Percentiles rank a stretch among this genome's conserved stretches.
Conservation (phyloP, 108 stramenopile species). For the Cyclotella atomus region DNA sequence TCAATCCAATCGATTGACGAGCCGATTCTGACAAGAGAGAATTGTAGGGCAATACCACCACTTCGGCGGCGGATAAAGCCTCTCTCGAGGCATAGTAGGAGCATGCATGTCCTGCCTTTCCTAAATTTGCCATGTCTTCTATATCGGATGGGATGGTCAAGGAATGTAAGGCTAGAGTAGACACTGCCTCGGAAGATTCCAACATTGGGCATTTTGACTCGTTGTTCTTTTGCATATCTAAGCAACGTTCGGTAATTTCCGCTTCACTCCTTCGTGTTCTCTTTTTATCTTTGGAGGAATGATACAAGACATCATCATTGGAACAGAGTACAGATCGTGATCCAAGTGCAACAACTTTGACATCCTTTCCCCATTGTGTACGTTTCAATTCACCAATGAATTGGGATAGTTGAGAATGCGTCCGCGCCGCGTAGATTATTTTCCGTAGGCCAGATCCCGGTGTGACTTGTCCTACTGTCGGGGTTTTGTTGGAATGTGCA, state of each 20-base stretch:
- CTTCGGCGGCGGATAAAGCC: conserved; percentile 83
- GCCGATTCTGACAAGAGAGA: conserved; percentile 70
- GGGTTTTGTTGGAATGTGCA: neutral
- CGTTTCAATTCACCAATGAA: conserved; percentile 88
- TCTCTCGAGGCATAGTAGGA: conserved; percentile 94
- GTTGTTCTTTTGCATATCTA: conserved; percentile 87
- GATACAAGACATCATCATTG: conserved; percentile 60
- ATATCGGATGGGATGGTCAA: conserved; percentile 85
- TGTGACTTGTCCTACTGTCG: conserved; percentile 49
- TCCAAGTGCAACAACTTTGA: conserved; percentile 89
- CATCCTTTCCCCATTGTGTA: conserved; percentile 64
- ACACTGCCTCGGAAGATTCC: conserved; percentile 55
- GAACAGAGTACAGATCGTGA: conserved; percentile 88
- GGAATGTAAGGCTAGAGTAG: conserved; percentile 83
- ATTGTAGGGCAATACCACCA: conserved; percentile 94
- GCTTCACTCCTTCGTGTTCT: conserved; percentile 55
- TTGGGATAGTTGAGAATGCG: conserved; percentile 97
- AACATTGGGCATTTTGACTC: conserved; percentile 69
- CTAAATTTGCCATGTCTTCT: conserved; percentile 86
- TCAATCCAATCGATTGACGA: conserved; percentile 80
- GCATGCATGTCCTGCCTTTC: conserved; percentile 77
- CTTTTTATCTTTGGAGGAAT: conserved; percentile 13
- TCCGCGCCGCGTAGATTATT: conserved; percentile 91
- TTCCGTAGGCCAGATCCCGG: conserved; percentile 66
- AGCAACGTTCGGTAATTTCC: conserved; percentile 87